Evolutionary conservation across 257 asterid genomes (phyloP).

Genomic region (Anisodus tanguticus): DNA sequence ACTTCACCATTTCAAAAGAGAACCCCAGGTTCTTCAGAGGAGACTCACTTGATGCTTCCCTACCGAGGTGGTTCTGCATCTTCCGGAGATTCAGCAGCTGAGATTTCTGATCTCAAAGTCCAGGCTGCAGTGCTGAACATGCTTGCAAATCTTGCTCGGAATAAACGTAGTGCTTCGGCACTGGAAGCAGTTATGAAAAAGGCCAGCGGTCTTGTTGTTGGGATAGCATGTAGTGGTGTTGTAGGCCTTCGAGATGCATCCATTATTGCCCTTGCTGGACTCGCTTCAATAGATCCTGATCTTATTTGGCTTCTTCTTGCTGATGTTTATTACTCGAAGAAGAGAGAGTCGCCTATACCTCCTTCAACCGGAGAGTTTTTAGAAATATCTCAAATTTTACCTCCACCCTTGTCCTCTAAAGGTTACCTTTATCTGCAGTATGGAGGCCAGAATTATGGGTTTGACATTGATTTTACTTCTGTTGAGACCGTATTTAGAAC

Average conservation of each 20-base stretch:
- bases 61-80: constrained; percentile 56
- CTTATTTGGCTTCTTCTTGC: constrained; percentile 90
- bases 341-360: constrained; percentile 47
- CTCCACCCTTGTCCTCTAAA: constrained; percentile 61
- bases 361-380: constrained; percentile 61
- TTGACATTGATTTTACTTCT: constrained; percentile 68
- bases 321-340: constrained; percentile 81
- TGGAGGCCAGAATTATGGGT: constrained; percentile 89
- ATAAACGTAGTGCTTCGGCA: constrained; percentile 67
- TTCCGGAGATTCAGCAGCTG: constrained; percentile 60
- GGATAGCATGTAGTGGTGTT: constrained; percentile 86
- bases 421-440: constrained; percentile 70
- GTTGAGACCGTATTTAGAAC: constrained; percentile 62
- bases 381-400: constrained; percentile 56
- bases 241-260: constrained; percentile 76
- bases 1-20: constrained; percentile 79
- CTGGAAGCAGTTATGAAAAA: constrained; percentile 70
- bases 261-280: constrained; percentile 67
- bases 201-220: constrained; percentile 75
- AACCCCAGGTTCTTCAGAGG: constrained; percentile 54
- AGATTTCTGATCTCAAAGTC: constrained; percentile 71
- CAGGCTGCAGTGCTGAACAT: constrained; percentile 73
- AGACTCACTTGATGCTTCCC: constrained; percentile 68
- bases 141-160: constrained; percentile 67
- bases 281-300: constrained; percentile 79